Conservation (phyloP, 2,329 filamentous ascomycete genomes). For the Colletotrichum endophyticum region DNA sequence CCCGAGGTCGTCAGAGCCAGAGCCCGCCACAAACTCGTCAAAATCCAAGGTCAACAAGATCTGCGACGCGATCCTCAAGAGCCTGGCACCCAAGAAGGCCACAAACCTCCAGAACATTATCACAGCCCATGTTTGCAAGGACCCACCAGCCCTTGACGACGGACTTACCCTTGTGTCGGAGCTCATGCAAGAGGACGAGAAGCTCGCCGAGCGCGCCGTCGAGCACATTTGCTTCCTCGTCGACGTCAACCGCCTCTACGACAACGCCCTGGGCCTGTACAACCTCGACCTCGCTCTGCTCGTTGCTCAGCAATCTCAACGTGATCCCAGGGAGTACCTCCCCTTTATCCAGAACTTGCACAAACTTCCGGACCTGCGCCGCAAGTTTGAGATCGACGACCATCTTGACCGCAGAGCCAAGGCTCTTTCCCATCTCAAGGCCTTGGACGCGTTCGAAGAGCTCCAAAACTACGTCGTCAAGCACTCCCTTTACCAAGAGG, state of each 20-base stretch:
- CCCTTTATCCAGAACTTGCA: conserved; percentile 92
- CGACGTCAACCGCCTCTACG: conserved; percentile 90
- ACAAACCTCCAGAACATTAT: conserved; percentile 87
- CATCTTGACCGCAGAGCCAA: conserved; percentile 79
- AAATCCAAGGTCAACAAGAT: conserved; percentile 81
- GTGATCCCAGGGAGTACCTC: conserved; percentile 93
- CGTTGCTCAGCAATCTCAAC: conserved; percentile 94
- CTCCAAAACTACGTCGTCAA: conserved; percentile 78
- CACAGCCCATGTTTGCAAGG: conserved; percentile 93
- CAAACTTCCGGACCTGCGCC: conserved; percentile 70
- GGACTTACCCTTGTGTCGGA: conserved; percentile 81
- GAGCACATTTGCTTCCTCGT: conserved; percentile 98
- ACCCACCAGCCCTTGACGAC: conserved; percentile 85
- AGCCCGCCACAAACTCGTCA: conserved; percentile 8
- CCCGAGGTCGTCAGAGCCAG: background rate
- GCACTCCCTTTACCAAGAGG: conserved; percentile 78
- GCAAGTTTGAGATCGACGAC: conserved; percentile 87
- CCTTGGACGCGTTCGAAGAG: conserved; percentile 77
- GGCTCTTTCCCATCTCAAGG: conserved; percentile 78
- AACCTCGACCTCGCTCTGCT: conserved; percentile 88
- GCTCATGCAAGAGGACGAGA: conserved; percentile 70
- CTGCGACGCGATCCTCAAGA: conserved; percentile 81
- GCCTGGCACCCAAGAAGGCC: conserved; percentile 65
- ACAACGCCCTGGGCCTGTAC: conserved; percentile 88
- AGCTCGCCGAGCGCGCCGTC: conserved; percentile 84